phyloP scores from a whole-genome alignment of 2,329 filamentous ascomycete genomes.

The Lasiodiplodia gonubiensis region DNA sequence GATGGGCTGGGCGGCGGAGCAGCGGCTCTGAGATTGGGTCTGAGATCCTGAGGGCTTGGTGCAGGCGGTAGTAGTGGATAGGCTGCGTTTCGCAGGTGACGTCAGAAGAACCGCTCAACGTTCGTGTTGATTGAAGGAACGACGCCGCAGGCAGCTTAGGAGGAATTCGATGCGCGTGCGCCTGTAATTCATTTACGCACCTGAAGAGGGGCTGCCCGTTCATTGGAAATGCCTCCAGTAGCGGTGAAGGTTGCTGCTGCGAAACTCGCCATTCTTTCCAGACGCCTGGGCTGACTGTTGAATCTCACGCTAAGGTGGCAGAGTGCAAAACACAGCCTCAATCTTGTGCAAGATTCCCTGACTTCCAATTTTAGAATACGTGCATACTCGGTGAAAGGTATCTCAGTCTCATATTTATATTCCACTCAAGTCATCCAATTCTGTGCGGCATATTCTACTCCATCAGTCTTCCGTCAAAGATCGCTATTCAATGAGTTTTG shows the following conservation, averaged over 20 bases:
- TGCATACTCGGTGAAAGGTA: too few species aligned
- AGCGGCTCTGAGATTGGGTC: too few species aligned
- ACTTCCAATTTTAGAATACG: background rate
- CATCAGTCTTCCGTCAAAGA: too few species aligned
- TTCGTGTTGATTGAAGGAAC: background rate
- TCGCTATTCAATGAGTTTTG: background rate
- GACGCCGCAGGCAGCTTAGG: background rate
- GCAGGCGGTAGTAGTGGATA: background rate
- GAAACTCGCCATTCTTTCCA: background rate
- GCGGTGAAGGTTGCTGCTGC: background rate
- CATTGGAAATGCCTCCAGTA: background rate
- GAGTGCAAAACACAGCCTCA: background rate
- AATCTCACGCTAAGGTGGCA: background rate
- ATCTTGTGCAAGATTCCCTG: background rate
- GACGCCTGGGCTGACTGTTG: background rate
- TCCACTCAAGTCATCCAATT: background rate
- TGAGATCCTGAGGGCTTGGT: background rate
- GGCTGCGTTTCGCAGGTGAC: background rate
- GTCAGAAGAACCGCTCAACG: background rate
- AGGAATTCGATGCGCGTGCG: background rate
- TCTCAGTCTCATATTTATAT: background rate
- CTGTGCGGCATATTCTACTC: background rate
- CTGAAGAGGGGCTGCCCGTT: background rate
- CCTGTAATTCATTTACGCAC: background rate
- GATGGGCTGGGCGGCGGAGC: background rate